Base-by-base conservation (phyloP, 345 rosid genomes). In the Aegle marmelos region DNA sequence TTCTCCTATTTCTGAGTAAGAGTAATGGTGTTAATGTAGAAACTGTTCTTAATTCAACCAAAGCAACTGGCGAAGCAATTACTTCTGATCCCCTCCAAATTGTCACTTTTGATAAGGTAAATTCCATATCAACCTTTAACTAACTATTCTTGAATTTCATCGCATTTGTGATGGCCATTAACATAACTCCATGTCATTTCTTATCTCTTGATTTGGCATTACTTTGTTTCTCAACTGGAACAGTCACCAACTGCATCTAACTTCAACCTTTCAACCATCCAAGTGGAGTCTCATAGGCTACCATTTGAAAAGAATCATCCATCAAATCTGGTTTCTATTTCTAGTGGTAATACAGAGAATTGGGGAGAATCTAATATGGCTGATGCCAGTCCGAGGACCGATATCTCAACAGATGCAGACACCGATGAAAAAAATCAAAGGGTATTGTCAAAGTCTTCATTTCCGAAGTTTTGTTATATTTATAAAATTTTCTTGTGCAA, bases 301-400 rank as follows among this genome's bases (percentile, higher is more conserved):
- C 74, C 62, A 16, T 66, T 78, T 68, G 81, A 84, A 76, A 91
- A 80, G 81, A 78, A 82, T 85, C 86, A 82, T 68, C 79, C 66
- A 59, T 68, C 77, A 80, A 76, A 78, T 83, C 79, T 68, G 72
- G 81, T 82, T 57, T 80, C 87, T 30, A 36, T 78, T 68, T 79
- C 87, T 82, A 78, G 85, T 80, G 79, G 81, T 79, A 72, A 76
- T 76, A 80, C 87, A 70, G 89, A 85, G 80, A 84, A 83, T 77
- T 87, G 84, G 82, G 86, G 82, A 73, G 86, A 81, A 80, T 84
- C 82, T 71, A 77, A 69, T 78, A 97, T 97, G 99, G 98, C 94
- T 70, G 99, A 97, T 85, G 91, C 82, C 60, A 97, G 99, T 90
- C 99, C 98, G 0, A 85, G 86, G 85, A 93, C 98, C 19, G 98